phyloP scores from a whole-genome alignment of 2,329 filamentous ascomycete species.

The Neocatenulostroma microsporum region DNA sequence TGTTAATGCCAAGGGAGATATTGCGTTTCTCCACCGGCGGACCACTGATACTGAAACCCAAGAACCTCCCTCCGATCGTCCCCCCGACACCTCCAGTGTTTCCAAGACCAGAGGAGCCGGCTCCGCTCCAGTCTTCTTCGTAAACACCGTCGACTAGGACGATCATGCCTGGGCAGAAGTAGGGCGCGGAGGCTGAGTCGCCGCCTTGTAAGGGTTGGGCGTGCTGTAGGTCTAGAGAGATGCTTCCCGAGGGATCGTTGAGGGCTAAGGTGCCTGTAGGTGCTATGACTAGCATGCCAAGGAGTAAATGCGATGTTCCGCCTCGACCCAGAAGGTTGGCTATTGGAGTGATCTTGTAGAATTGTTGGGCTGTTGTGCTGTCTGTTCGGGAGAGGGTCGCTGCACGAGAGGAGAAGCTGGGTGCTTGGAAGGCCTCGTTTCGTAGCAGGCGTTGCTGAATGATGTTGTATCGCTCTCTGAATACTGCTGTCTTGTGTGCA shows the following conservation, averaged over 20 bases:
- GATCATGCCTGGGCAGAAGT: conserved; percentile 94
- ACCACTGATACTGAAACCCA: conserved; percentile 83
- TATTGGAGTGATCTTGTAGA: conserved; percentile 84
- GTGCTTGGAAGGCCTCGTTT: conserved; percentile 86
- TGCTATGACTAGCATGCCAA: conserved; percentile 72
- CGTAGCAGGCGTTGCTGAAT: conserved; percentile 86
- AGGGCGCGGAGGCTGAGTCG: conserved; percentile 65
- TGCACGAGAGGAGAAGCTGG: conserved; percentile 56
- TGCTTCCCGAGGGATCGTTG: conserved; percentile 80
- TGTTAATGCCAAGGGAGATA: conserved; percentile 61
- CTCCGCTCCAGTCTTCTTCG: conserved; percentile 75
- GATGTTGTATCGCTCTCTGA: conserved; percentile 84
- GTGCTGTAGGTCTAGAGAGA: conserved; percentile 72
- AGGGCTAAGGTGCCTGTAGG: conserved; percentile 77
- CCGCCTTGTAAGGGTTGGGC: conserved; percentile 65
- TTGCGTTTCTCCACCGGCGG: conserved; percentile 83
- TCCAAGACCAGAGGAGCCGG: conserved; percentile 51
- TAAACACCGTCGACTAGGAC: conserved; percentile 94
- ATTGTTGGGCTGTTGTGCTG: conserved; percentile 52
- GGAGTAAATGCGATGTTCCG: conserved; percentile 74
- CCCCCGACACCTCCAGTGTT: conserved; percentile 78
- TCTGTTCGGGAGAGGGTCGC: conserved; percentile 49
- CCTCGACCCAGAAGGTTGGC: conserved; percentile 67
- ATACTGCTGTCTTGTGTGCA: conserved; percentile 73
- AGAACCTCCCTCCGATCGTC: conserved; percentile 83